These are phyloP conservation scores for Trichosporon sp. DNA, from an alignment of 1,284 basidiomycete species.

Conservation along the genomic window DNA sequence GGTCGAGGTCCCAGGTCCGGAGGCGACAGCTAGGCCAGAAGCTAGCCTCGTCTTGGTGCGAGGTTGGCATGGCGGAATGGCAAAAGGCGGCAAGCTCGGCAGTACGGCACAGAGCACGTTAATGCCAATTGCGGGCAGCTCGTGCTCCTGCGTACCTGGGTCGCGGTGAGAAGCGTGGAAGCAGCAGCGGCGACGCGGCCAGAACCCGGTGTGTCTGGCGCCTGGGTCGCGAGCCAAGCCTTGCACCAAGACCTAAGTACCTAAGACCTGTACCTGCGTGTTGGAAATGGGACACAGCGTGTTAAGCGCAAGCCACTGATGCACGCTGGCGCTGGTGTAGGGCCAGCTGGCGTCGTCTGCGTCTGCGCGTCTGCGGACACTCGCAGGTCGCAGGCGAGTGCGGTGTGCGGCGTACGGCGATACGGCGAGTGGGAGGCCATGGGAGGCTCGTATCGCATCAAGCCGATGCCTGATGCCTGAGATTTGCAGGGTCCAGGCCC, in stretches of 20 bases:
- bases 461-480: not conserved
- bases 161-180: not conserved
- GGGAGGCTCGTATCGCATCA: not conserved
- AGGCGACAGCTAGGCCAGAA: not conserved
- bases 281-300: not conserved
- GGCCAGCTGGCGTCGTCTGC: not conserved
- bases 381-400: not conserved
- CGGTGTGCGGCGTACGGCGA: too few relatives aligned
- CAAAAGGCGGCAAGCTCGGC: not conserved
- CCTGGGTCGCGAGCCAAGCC: not conserved
- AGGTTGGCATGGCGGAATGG: not conserved
- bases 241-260: not conserved
- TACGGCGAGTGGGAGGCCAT: too few relatives aligned
- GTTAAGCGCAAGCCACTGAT: conserved; percentile 1
- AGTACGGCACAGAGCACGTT: not conserved
- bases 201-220: not conserved
- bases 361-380: not conserved
- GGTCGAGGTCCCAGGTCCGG: too few relatives aligned
- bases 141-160: not conserved
- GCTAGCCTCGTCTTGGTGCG: not conserved
- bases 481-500: not conserved
- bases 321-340: not conserved
- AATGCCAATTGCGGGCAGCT: not conserved
- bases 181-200: too few relatives aligned
- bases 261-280: not conserved